Base-by-base conservation (phyloP, 176 grass and related monocot genomes). In the Oryza glumipatula region DNA sequence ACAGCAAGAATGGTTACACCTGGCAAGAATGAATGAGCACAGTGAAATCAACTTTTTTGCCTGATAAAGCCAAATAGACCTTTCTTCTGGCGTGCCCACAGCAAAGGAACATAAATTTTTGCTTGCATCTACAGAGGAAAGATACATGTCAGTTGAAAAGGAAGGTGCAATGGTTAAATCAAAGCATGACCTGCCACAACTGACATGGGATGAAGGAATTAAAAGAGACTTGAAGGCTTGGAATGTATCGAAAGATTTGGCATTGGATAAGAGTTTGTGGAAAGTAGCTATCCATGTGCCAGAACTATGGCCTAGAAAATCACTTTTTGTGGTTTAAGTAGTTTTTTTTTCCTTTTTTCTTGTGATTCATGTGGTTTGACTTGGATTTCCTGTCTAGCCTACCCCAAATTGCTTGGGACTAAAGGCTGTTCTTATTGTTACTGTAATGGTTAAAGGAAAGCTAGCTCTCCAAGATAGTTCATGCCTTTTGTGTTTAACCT, bases 61-160 rank as follows among this genome's bases (percentile, higher is more conserved):
- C 80, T 98, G 96, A 86, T 94, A 95, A 67, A 90, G 89, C 96
- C 96, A 98, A 83, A 88, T 83, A 72, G 91, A 98, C 75, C 76
- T 98, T 80, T 95, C 96, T 84, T 93, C 88, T 47, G 68, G 79
- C 2, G 60, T 72, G 78, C 96, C 87, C 80, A 94, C 56, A 67
- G 89, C 86, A 58, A 98, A 76, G 16, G 87, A 93, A 83, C 96
- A 98, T 70, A 94, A 95, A 58, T 90, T 95, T 83, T 91, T 93
- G 23, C 85, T 86, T 83, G 61, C 48, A 89, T 95, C 95, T 98
- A 81, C 84, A 90, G 80, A 94, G 68, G 79, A 35, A 79, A 72
- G 22, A 80, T 72, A 81, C 28, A 84, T 65, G 48, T 89, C 41
- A 90, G 82, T 85, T 67, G 17, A 65, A 80, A 75, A 72, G 16